phyloP scores from a whole-genome alignment of 108 stramenopile species.

The Cyclotella baltica region DNA sequence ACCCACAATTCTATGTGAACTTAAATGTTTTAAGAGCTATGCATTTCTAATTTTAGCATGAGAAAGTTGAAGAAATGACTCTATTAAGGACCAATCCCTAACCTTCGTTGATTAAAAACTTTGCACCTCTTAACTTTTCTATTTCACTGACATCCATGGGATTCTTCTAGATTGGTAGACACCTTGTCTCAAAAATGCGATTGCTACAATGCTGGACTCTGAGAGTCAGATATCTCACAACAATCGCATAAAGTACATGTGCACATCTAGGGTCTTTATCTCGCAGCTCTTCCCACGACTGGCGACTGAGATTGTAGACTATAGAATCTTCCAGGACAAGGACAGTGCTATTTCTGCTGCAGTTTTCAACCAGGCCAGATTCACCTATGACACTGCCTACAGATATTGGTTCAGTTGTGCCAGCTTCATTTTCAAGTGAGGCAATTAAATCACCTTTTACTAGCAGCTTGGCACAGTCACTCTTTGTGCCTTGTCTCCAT shows the following conservation, averaged over 20 bases:
- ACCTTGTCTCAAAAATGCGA: constrained; percentile 74
- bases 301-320: constrained; percentile 19
- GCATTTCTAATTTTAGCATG: too few species aligned
- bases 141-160: too few species aligned
- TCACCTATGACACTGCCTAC: constrained; percentile 40
- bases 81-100: too few species aligned
- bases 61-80: too few species aligned
- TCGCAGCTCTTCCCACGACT: constrained; percentile 24
- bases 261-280: constrained; percentile 59
- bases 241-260: constrained; percentile 60
- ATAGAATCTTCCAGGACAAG: constrained; percentile 16
- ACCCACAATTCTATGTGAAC: too few species aligned
- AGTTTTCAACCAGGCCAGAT: constrained; percentile 33
- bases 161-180: constrained; percentile 61
- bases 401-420: constrained; percentile 48
- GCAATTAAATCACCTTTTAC: constrained; percentile 54
- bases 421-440: constrained; percentile 46
- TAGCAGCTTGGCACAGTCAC: constrained; percentile 70
- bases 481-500: constrained; percentile 63
- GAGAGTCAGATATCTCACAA: constrained; percentile 64
- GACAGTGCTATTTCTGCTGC: constrained; percentile 35
- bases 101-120: too few species aligned
- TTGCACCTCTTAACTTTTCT: too few species aligned
- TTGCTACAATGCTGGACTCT: constrained; percentile 82
- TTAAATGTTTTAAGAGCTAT: too few species aligned